phyloP scores from a whole-genome alignment of 352 stramenopile genomes.

The Pythium inflatum region DNA sequence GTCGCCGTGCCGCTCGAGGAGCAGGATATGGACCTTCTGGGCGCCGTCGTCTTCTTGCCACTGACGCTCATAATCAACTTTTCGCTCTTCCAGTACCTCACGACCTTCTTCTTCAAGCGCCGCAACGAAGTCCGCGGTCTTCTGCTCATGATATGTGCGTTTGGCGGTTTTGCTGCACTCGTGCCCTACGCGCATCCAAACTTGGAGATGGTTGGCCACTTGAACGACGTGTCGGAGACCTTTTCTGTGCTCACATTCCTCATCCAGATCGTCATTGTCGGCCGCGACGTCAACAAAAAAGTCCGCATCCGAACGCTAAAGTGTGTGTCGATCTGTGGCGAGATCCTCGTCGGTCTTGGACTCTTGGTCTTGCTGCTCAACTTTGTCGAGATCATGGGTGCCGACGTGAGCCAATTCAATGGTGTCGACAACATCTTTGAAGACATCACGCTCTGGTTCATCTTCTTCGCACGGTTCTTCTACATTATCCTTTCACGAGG shows the following conservation, averaged over 20 bases:
- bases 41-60: no score
- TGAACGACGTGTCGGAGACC: conserved; percentile 29
- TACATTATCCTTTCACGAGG: conserved; percentile 27
- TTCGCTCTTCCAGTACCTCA: background rate
- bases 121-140: background rate
- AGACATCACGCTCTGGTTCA: conserved; percentile 21
- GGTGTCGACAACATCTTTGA: conserved; percentile 12
- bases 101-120: background rate
- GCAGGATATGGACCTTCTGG: no score
- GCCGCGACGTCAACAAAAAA: conserved; percentile 26
- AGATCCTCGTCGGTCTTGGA: conserved; percentile 9
- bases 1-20: no score
- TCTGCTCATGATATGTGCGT: background rate
- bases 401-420: no score
- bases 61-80: no score
- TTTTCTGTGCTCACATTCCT: conserved; percentile 29
- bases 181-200: conserved; percentile 20
- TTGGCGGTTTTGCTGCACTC: conserved; percentile 13
- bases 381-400: background rate
- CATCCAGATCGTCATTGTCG: conserved; percentile 32
- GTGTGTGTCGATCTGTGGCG: conserved; percentile 7
- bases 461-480: conserved; percentile 30
- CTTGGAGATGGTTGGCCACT: background rate
- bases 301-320: conserved; percentile 14
- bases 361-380: conserved; percentile 9